A percentile compares a stretch with the other conserved stretches of the same genome.
These are phyloP conservation scores for Aureobasidium mangrovei DNA, from an alignment of 2,329 filamentous ascomycete species.

Conservation along the genomic window DNA sequence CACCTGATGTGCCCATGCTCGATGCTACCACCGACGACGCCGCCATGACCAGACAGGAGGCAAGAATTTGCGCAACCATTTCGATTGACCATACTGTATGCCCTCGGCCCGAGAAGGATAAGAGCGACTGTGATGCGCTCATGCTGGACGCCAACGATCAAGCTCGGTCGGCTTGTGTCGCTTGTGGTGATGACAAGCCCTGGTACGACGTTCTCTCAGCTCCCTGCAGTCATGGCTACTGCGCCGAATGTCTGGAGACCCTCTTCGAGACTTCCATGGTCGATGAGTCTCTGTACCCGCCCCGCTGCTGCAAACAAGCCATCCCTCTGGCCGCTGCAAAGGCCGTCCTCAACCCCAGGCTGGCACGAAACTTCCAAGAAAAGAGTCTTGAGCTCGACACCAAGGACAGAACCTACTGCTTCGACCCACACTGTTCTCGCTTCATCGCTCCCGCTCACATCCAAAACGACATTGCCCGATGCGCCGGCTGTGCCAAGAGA, in stretches of 20 bases:
- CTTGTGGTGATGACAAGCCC: slow-evolving; percentile 24
- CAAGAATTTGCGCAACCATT: slow-evolving; percentile 19
- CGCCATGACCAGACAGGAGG: slow-evolving; percentile 17
- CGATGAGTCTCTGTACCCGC: slow-evolving; percentile 48
- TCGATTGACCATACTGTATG: background rate
- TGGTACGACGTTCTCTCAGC: slow-evolving; percentile 23
- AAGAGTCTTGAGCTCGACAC: slow-evolving; percentile 45
- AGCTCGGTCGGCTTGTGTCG: too few species aligned
- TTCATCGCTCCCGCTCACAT: slow-evolving; percentile 38
- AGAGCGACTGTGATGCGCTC: too few species aligned
- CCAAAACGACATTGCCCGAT: slow-evolving; percentile 31
- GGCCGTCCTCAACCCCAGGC: slow-evolving; percentile 29
- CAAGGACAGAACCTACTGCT: slow-evolving; percentile 45
- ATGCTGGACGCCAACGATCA: background rate
- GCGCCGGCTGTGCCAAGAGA: slow-evolving; percentile 31
- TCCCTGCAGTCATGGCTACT: slow-evolving; percentile 42
- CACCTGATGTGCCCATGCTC: background rate
- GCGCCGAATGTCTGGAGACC: slow-evolving; percentile 37
- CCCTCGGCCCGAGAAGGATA: too few species aligned
- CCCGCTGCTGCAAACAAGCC: slow-evolving; percentile 41
- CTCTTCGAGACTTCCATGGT: slow-evolving; percentile 39
- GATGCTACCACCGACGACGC: background rate
- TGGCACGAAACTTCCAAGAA: slow-evolving; percentile 31
- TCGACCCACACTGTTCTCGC: slow-evolving; percentile 32
- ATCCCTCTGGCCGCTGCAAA: slow-evolving; percentile 33